Conservation (phyloP, 768 basidiomycete species). For the Russula vinacea region DNA sequence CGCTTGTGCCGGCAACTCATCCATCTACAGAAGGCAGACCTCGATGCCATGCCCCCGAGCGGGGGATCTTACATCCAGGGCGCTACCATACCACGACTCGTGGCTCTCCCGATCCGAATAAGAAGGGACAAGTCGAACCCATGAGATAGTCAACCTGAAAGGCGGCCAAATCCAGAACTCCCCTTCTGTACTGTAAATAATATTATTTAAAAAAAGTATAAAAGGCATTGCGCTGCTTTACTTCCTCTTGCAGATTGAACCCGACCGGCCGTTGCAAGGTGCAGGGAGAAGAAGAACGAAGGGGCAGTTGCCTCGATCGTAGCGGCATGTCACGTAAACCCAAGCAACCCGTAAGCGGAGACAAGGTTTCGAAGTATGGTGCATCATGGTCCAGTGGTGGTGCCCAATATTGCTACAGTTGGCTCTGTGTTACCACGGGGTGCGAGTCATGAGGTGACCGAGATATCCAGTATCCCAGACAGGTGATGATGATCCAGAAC, state of each 20-base stretch:
- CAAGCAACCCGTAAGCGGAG: not conserved
- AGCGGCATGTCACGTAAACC: slow-evolving; percentile 8
- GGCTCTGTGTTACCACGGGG: slow-evolving; percentile 11
- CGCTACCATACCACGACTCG: not conserved
- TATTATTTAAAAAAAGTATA: not conserved
- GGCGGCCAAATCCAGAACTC: slow-evolving; percentile 16
- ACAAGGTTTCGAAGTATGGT: slow-evolving; percentile 16
- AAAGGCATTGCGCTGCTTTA: not conserved
- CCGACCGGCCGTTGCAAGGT: slow-evolving; percentile 5
- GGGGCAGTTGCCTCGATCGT: not conserved
- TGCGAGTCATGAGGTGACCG: slow-evolving; percentile 12
- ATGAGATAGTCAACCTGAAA: slow-evolving; percentile 13
- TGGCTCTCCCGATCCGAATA: not conserved
- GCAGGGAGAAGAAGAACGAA: not conserved
- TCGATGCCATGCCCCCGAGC: not conserved
- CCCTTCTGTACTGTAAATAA: not conserved
- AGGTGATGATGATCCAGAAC: slow-evolving; percentile 1
- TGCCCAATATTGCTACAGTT: slow-evolving; percentile 12
- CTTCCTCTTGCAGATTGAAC: slow-evolving; percentile 5
- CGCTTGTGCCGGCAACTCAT: slow-evolving; percentile 1
- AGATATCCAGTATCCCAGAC: not conserved
- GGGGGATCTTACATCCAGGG: not conserved
- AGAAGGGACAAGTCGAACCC: not conserved
- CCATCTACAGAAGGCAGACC: not conserved
- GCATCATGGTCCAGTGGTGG: not conserved